A percentile compares a stretch with the other conserved stretches of the same genome.
These are phyloP conservation scores for Wallemia mellicola DNA, from an alignment of 1,284 basidiomycete species.

Conservation along the genomic window DNA sequence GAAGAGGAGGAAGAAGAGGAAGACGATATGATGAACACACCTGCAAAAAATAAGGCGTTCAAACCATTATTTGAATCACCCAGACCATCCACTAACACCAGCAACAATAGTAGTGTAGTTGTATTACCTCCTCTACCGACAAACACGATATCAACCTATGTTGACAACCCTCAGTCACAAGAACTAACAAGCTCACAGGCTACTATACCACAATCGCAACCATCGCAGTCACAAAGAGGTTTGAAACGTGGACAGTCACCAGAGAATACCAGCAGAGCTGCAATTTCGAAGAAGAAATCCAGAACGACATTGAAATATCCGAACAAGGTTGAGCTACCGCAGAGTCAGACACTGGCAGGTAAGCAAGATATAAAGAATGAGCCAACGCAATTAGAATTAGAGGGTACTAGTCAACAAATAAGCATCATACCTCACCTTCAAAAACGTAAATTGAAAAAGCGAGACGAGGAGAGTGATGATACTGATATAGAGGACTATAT, in stretches of 20 bases:
- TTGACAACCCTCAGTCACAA: neutral
- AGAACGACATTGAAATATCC: neutral
- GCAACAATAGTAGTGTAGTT: neutral
- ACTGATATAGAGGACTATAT: neutral
- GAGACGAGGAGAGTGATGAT: neutral
- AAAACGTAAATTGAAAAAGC: neutral
- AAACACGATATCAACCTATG: neutral
- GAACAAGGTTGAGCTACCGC: neutral
- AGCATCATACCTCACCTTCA: neutral
- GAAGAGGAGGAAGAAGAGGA: neutral
- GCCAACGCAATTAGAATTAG: neutral
- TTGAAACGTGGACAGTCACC: neutral
- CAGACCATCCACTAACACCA: neutral
- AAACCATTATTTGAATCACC: neutral
- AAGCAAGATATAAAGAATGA: neutral
- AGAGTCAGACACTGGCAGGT: neutral
- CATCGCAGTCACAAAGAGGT: neutral
- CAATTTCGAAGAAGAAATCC: neutral
- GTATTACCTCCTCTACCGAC: neutral
- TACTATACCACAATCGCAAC: neutral
- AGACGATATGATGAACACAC: neutral
- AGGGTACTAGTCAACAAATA: neutral
- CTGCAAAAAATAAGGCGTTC: neutral
- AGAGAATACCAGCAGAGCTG: neutral
- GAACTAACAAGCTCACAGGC: neutral